Evolutionary conservation across 495 filamentous ascomycete genomes (phyloP), one percentile per base, ranked within the genome.

Genomic region (Penicillium desertorum): DNA sequence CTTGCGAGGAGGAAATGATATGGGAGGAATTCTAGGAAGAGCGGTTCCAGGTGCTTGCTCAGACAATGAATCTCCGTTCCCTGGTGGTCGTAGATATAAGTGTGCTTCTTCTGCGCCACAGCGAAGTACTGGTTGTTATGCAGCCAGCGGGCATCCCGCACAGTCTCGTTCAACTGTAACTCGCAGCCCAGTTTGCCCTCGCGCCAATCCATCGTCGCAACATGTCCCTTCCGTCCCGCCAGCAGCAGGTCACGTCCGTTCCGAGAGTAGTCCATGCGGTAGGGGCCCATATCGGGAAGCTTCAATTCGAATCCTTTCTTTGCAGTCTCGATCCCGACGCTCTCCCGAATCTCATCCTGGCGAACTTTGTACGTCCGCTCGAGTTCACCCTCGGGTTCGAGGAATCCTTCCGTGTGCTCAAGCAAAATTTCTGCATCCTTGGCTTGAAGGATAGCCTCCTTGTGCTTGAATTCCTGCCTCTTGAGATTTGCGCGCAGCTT

Each of bases 91-190:
- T 98, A 98, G 58, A 98, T 98, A 76, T 91, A 92, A 58, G 92
- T 88, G 59, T 93, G 87, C 73, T 95, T 96, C 82, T 98, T 98
- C 73, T 98, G 94, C 27, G 94, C 90, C n/a, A 96, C 91, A 4
- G 95, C 94, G 73, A 98, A 96, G 72, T 82, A 91, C 62, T 96
- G 92, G 69, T 96, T 91, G 63, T 96, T 97, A 71, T 98, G 93
- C 54, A 98, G 79, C 90, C 92, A 98, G 63, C 84, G 86, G 17
- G 86, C 90, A 78, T 96, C 92, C 36, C 92, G 76, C 5, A 98
- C 83, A 0, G 91, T 97, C 76, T 98, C 94, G 29, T 83, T 82
- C 52, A 98, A 79, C 61, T 98, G 91, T 54, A 98, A 65, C 71
- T 98, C 94, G 64, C 89, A 96, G 4, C 88, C 90, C 39, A 98